These are phyloP conservation scores for Flagelloscypha sp. DNA, from an alignment of 768 basidiomycete genomes.

Conservation along the genomic window DNA sequence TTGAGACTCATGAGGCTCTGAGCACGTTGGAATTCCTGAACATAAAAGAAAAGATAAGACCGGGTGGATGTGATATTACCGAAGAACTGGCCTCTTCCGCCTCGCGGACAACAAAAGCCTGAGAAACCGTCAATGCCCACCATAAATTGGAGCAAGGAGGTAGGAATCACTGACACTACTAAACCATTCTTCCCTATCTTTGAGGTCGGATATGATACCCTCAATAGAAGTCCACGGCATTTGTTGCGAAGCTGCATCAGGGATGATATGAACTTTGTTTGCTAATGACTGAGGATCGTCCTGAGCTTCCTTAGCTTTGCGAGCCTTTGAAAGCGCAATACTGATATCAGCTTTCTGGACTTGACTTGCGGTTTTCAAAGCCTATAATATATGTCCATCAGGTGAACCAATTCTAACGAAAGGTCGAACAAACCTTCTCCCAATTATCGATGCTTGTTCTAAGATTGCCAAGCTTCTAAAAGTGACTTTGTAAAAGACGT, in stretches of 20 bases:
- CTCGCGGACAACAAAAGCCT: conserved; percentile 15
- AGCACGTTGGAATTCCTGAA: conserved; percentile 9
- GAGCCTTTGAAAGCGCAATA: conserved; percentile 7
- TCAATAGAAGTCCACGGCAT: conserved; percentile 15
- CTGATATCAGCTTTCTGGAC: too few species aligned
- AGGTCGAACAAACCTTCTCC: conserved; percentile 9
- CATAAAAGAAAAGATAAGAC: too few species aligned
- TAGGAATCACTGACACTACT: conserved; percentile 5
- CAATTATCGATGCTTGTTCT: conserved; percentile 6
- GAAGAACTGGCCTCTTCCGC: conserved; percentile 11
- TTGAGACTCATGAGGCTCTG: conserved; percentile 5
- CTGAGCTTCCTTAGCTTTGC: neutral
- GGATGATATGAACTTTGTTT: neutral
- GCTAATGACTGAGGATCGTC: neutral
- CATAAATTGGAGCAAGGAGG: neutral
- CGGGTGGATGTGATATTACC: neutral
- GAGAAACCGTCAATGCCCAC: neutral
- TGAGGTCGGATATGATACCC: conserved; percentile 6
- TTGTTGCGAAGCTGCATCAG: conserved; percentile 2
- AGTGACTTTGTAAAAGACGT: neutral
- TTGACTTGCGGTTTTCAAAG: conserved; percentile 11
- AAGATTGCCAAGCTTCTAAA: conserved; percentile 7
- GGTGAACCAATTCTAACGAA: conserved; percentile 7
- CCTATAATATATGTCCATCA: conserved; percentile 7
- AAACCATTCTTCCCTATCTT: conserved; percentile 2